These are phyloP conservation scores for Petrea volubilis DNA, from an alignment of 257 asterid species.

Conservation along the genomic window DNA sequence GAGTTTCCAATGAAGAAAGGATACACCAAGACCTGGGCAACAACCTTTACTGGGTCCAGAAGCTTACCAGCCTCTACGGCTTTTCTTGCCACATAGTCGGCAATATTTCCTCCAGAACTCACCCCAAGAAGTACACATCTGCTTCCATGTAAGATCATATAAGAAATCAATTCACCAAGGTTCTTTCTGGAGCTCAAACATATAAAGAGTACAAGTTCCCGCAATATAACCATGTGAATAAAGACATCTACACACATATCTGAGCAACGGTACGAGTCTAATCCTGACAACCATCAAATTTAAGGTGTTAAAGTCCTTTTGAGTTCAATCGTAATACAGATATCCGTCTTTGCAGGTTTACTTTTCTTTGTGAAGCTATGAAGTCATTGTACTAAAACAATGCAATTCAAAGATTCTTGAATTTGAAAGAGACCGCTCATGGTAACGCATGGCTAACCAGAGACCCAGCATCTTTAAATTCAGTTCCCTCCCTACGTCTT, in stretches of 20 bases:
- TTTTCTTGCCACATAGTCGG: constrained; percentile 74
- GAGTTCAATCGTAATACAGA: not conserved
- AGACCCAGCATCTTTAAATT: not conserved
- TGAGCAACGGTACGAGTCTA: not conserved
- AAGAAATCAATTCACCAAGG: constrained; percentile 10
- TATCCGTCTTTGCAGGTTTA: not conserved
- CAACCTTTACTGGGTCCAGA: constrained; percentile 88
- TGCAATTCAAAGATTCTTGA: not conserved
- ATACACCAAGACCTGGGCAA: constrained; percentile 91
- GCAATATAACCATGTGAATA: not conserved
- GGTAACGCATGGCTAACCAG: not conserved
- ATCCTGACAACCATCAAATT: not conserved
- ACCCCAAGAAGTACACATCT: constrained; percentile 95
- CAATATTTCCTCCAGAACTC: constrained; percentile 88
- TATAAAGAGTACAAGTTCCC: not conserved
- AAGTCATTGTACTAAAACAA: not conserved
- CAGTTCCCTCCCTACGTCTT: not conserved
- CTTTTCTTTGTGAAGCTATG: not conserved
- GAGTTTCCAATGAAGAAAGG: constrained; percentile 85
- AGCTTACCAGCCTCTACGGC: constrained; percentile 76
- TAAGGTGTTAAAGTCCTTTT: not conserved
- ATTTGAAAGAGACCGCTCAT: not conserved
- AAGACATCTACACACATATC: not conserved
- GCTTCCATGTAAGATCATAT: constrained; percentile 24
- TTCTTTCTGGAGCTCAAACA: constrained; percentile 2